These are phyloP conservation scores for Penicillium brevicompactum DNA, from an alignment of 2,329 filamentous ascomycete species.

Conservation along the genomic window DNA sequence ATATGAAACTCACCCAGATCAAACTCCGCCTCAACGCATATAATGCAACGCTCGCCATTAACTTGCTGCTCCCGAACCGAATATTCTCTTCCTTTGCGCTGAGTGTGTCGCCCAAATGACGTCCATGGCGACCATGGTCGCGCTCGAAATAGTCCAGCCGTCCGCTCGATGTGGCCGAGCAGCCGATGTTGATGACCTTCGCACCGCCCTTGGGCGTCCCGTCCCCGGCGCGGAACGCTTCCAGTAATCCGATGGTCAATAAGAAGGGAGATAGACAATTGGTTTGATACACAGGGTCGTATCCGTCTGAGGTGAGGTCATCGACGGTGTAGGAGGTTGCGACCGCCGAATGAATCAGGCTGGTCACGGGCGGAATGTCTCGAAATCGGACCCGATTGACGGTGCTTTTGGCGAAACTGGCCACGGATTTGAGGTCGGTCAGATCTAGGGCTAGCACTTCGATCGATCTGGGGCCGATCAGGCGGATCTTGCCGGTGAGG, in stretches of 20 bases:
- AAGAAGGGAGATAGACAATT: conserved; percentile 41
- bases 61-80: conserved; percentile 40
- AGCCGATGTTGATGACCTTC: conserved; percentile 40
- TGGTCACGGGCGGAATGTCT: conserved; percentile 38
- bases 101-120: conserved; percentile 27
- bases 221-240: conserved; percentile 38
- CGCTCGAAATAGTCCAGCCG: conserved; percentile 37
- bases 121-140: conserved; percentile 19
- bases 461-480: conserved; percentile 37
- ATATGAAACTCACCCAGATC: conserved; percentile 30
- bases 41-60: conserved; percentile 37
- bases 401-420: conserved; percentile 33
- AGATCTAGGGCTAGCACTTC: conserved; percentile 35
- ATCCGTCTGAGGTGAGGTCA: conserved; percentile 34
- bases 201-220: conserved; percentile 33
- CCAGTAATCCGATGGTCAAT: conserved; percentile 38
- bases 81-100: conserved; percentile 32
- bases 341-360: conserved; percentile 38
- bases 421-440: conserved; percentile 35
- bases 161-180: conserved; percentile 34
- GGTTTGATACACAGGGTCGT: conserved; percentile 40
- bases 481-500: conserved; percentile 30
- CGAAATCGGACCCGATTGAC: conserved; percentile 35
- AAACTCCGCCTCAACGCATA: conserved; percentile 41
- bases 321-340: conserved; percentile 36